These are phyloP conservation scores for Juglanconis oblonga DNA, from an alignment of 2,329 filamentous ascomycete genomes.

Conservation along the genomic window DNA sequence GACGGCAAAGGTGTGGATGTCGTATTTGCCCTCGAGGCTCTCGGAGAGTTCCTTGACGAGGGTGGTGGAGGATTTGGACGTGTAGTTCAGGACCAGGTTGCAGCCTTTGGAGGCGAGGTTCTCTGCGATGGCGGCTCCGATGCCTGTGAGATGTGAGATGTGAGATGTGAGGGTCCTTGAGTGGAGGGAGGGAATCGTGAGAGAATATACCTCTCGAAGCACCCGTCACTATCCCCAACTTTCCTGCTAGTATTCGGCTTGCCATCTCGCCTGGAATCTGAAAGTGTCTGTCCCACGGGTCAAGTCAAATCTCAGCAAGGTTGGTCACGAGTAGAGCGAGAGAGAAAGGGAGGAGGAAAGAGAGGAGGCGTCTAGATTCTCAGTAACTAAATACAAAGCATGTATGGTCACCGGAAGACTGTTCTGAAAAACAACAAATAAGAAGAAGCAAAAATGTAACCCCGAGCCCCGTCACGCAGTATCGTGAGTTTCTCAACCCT, in stretches of 20 bases:
- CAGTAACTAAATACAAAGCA: neutral
- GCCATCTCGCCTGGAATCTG: slow-evolving; percentile 9
- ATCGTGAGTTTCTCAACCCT: slow-evolving; percentile 10
- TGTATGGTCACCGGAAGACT: too few species aligned
- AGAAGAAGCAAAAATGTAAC: neutral
- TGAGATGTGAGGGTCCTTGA: neutral
- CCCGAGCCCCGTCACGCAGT: neutral
- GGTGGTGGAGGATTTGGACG: slow-evolving; percentile 38
- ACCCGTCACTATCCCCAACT: slow-evolving; percentile 21
- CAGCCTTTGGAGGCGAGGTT: slow-evolving; percentile 72
- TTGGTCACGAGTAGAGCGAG: neutral
- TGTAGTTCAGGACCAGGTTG: slow-evolving; percentile 70
- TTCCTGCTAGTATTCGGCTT: slow-evolving; percentile 16
- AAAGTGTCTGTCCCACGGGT: neutral
- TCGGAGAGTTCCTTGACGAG: slow-evolving; percentile 60
- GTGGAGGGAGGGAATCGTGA: neutral
- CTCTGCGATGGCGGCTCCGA: slow-evolving; percentile 61
- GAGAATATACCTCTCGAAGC: slow-evolving; percentile 66
- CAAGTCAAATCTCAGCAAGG: too few species aligned
- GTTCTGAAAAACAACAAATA: neutral
- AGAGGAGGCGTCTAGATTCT: too few species aligned
- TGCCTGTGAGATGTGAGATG: slow-evolving; percentile 51
- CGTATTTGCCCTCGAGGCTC: slow-evolving; percentile 54
- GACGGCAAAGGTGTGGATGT: slow-evolving; percentile 58
- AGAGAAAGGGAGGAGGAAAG: neutral